These are phyloP conservation scores for Cokeromyces recurvatus DNA, from an alignment of 371 early-diverging fungal species.

Conservation along the genomic window DNA sequence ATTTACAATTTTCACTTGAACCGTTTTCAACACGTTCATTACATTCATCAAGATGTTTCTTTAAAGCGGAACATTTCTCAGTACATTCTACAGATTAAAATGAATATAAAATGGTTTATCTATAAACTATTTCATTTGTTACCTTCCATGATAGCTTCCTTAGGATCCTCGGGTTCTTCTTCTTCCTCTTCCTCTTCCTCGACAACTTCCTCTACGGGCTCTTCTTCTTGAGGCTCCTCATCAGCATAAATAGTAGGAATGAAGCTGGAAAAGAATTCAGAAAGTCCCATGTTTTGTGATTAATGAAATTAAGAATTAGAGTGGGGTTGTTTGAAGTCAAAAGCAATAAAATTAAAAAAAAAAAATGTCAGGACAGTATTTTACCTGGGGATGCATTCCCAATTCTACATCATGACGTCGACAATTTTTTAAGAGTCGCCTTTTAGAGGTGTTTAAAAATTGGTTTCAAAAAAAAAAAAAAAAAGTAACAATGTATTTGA, in stretches of 20 bases:
- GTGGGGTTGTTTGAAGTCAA: constrained; percentile 11
- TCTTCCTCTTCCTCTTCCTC: constrained; percentile 34
- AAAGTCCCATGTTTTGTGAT: constrained; percentile 36
- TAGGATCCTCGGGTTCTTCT: constrained; percentile 46
- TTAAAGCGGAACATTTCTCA: constrained; percentile 39
- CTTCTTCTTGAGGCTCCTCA: constrained; percentile 24
- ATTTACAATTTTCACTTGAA: constrained; percentile 48
- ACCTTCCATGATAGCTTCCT: constrained; percentile 46
- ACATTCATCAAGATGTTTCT: constrained; percentile 54
- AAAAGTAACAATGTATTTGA: no score
- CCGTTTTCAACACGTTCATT: constrained; percentile 56
- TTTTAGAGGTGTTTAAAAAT: not conserved
- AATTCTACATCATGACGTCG: no score
- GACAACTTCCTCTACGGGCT: constrained; percentile 20
- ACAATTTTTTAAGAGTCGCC: no score
- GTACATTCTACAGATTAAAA: no score
- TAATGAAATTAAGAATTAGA: constrained; percentile 10
- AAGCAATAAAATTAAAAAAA: constrained; percentile 8
- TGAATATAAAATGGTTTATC: not conserved
- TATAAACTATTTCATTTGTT: constrained; percentile 1
- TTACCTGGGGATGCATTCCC: no score
- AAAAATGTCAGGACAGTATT: not conserved
- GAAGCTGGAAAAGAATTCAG: constrained; percentile 46
- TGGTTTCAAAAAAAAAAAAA: no score
- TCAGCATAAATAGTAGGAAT: constrained; percentile 50